Percentiles rank a stretch among this genome's conserved stretches.
Evolutionary conservation across 352 stramenopile species (phyloP).

Genomic region (Phytopythium aichiense): DNA sequence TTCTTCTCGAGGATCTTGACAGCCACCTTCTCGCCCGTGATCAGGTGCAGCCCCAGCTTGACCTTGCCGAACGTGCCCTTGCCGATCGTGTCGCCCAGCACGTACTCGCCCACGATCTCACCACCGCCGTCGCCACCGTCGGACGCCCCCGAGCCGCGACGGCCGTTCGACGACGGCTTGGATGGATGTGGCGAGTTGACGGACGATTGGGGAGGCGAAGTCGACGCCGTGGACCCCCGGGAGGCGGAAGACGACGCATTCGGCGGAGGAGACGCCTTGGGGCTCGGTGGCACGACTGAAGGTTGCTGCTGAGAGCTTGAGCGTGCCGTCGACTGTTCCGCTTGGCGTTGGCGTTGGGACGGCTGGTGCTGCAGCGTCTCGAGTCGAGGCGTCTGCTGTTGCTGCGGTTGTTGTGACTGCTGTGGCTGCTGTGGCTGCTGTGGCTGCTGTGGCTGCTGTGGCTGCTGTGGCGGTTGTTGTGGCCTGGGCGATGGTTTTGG

Average conservation of each 20-base stretch:
- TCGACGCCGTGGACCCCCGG: neutral
- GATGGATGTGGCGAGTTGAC: neutral
- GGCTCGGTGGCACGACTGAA: neutral
- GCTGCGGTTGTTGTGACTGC: constrained; percentile 14
- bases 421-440: constrained; percentile 4
- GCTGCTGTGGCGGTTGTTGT: constrained; percentile 17
- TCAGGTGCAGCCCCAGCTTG: constrained; percentile 78
- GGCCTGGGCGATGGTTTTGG: constrained; percentile 16
- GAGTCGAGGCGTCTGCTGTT: neutral
- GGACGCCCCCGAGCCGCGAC: constrained; percentile 2
- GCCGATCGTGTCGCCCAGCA: constrained; percentile 89
- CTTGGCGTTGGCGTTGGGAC: neutral
- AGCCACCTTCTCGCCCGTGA: constrained; percentile 91
- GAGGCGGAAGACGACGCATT: neutral
- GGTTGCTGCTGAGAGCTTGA: neutral
- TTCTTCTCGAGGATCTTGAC: constrained; percentile 93
- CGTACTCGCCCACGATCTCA: constrained; percentile 82
- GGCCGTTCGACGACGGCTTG: neutral
- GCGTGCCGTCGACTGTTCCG: neutral
- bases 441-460: constrained; percentile 12
- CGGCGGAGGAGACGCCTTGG: neutral
- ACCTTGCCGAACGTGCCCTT: constrained; percentile 95
- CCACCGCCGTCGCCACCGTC: constrained; percentile 18
- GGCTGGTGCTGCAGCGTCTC: neutral
- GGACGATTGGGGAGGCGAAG: neutral